Conservation (phyloP, 768 basidiomycete species). For the Tubosaeta sp. region DNA sequence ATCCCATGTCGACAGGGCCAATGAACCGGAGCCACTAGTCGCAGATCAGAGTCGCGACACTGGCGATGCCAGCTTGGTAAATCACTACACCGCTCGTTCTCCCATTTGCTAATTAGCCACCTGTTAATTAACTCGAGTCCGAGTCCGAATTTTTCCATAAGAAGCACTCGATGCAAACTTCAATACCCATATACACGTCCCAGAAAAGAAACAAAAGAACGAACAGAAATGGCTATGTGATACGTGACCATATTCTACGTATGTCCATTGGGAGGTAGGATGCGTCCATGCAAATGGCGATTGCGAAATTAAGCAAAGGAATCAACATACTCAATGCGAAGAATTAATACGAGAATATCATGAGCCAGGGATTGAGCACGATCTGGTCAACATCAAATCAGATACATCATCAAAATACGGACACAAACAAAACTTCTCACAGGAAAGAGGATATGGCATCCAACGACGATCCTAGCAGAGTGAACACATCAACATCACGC, state of each 20-base stretch:
- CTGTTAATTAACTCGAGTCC: neutral
- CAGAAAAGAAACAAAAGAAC: neutral
- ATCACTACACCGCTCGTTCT: too few species aligned
- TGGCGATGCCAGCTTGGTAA: too few species aligned
- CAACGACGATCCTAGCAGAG: constrained; percentile 41
- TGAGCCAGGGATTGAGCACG: constrained; percentile 83
- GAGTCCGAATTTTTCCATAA: neutral
- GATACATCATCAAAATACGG: constrained; percentile 24
- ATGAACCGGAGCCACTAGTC: too few species aligned
- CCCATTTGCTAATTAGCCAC: neutral
- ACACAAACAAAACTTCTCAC: constrained; percentile 35
- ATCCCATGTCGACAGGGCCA: too few species aligned
- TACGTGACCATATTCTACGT: neutral
- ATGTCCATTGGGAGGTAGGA: neutral
- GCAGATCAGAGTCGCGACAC: too few species aligned
- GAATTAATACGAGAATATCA: constrained; percentile 65
- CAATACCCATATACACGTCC: neutral
- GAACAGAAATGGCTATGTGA: neutral
- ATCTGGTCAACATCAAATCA: constrained; percentile 42
- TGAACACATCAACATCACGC: neutral
- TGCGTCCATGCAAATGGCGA: neutral
- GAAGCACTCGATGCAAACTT: neutral
- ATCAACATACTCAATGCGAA: neutral
- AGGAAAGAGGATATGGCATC: constrained; percentile 72
- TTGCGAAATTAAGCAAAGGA: neutral